phyloP scores from a whole-genome alignment of 1,139 yeast genomes.

The Candida freyschussii region DNA sequence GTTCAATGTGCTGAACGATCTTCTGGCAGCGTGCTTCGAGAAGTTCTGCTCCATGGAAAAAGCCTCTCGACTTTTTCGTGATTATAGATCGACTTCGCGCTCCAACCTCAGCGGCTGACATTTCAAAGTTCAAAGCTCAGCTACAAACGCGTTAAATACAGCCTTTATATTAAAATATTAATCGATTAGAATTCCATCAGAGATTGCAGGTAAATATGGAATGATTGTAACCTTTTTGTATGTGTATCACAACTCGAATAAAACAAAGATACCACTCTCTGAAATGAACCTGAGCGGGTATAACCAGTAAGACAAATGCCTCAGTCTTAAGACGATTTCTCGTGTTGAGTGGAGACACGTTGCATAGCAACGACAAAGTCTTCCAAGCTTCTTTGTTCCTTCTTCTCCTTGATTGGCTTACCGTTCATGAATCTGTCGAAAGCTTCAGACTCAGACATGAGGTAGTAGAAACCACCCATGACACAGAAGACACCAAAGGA shows the following conservation, averaged over 20 bases:
- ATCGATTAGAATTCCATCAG: constrained; percentile 5
- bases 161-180: constrained; percentile 3
- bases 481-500: constrained; percentile 95
- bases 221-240: not conserved
- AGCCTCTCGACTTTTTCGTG: too few species aligned
- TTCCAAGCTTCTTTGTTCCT: constrained; percentile 74
- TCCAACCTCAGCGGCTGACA: too few species aligned
- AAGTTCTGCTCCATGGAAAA: too few species aligned
- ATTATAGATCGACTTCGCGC: too few species aligned
- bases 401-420: constrained; percentile 60
- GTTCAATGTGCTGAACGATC: too few species aligned
- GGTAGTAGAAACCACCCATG: constrained; percentile 94
- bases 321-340: constrained; percentile 41
- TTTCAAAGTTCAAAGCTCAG: too few species aligned
- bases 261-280: constrained; percentile 12
- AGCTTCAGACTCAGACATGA: constrained; percentile 80
- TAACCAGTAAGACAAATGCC: too few species aligned
- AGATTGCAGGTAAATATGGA: constrained; percentile 1
- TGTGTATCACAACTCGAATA: not conserved
- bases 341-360: constrained; percentile 98
- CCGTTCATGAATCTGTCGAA: constrained; percentile 96
- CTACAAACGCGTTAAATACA: too few species aligned
- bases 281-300: constrained; percentile 14
- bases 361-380: constrained; percentile 96
- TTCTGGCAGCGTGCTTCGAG: too few species aligned